These are phyloP conservation scores for Knufia fluminis DNA, from an alignment of 2,329 filamentous ascomycete species.

Conservation along the genomic window DNA sequence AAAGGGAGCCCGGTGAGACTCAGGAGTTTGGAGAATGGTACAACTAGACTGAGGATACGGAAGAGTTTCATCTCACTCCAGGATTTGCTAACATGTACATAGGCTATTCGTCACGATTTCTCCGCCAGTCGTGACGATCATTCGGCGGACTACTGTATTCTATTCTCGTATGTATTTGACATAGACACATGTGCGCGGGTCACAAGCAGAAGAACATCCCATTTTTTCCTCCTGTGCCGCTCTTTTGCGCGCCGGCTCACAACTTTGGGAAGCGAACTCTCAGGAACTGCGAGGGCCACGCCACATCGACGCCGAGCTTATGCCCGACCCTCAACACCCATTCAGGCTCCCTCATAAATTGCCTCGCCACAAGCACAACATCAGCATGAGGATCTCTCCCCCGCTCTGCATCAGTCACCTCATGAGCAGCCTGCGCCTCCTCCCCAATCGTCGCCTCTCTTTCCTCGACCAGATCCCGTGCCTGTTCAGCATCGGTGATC, in stretches of 20 bases:
- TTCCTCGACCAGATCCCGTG: constrained; percentile 37
- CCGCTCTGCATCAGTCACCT: constrained; percentile 17
- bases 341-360: constrained; percentile 48
- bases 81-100: neutral
- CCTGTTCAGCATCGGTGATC: constrained; percentile 46
- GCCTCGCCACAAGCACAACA: constrained; percentile 43
- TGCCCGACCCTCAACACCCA: constrained; percentile 46
- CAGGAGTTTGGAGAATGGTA: too few species aligned
- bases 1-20: too few species aligned
- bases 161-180: too few species aligned
- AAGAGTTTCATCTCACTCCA: neutral
- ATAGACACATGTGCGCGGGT: too few species aligned
- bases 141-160: too few species aligned
- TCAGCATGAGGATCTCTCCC: constrained; percentile 30
- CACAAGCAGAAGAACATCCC: too few species aligned
- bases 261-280: constrained; percentile 23
- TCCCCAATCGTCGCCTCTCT: constrained; percentile 16
- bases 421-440: constrained; percentile 19
- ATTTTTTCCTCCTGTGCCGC: neutral
- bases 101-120: too few species aligned
- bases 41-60: too few species aligned
- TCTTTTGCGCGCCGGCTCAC: constrained; percentile 3
- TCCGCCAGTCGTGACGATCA: too few species aligned
- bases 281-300: constrained; percentile 41
- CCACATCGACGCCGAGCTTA: constrained; percentile 40